phyloP scores from a whole-genome alignment of 2,329 filamentous ascomycete genomes.

The Chrysosphaeria jannelii region DNA sequence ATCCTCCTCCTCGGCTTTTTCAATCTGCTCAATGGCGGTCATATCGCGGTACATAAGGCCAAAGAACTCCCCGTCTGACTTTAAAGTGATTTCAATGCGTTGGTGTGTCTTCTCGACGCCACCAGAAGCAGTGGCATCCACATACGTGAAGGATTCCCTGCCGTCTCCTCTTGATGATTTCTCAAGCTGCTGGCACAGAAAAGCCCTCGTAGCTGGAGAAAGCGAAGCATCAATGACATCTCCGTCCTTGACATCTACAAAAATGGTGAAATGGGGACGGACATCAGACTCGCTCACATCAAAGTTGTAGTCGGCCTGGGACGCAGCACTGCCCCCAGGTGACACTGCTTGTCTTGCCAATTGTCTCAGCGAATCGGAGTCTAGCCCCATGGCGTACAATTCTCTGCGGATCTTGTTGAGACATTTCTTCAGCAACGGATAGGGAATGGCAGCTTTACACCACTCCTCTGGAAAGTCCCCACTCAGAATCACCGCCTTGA shows the following conservation, averaged over 20 bases:
- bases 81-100: conserved; percentile 42
- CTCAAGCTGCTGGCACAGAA: conserved; percentile 29
- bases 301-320: conserved; percentile 19
- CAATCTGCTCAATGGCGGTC: conserved; percentile 33
- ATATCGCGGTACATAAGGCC: conserved; percentile 43
- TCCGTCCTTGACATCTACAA: conserved; percentile 34
- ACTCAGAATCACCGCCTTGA: conserved; percentile 29
- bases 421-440: conserved; percentile 65
- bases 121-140: neutral
- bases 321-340: conserved; percentile 6
- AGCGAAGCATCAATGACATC: conserved; percentile 37
- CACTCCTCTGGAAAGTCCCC: conserved; percentile 39
- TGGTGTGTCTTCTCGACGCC: conserved; percentile 4
- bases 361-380: conserved; percentile 34
- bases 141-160: too few relatives aligned
- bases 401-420: conserved; percentile 54
- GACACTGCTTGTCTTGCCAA: conserved; percentile 20
- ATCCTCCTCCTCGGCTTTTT: conserved; percentile 30
- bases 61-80: conserved; percentile 57
- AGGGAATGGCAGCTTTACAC: conserved; percentile 51
- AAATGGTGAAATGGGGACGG: conserved; percentile 38
- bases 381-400: conserved; percentile 38
- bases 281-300: conserved; percentile 13
- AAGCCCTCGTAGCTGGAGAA: conserved; percentile 29
- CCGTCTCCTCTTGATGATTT: too few relatives aligned